Evolutionary conservation across 805 yeast species (phyloP), one percentile per base, ranked within the genome.

Genomic region (Dipodascopsis uninucleata): DNA sequence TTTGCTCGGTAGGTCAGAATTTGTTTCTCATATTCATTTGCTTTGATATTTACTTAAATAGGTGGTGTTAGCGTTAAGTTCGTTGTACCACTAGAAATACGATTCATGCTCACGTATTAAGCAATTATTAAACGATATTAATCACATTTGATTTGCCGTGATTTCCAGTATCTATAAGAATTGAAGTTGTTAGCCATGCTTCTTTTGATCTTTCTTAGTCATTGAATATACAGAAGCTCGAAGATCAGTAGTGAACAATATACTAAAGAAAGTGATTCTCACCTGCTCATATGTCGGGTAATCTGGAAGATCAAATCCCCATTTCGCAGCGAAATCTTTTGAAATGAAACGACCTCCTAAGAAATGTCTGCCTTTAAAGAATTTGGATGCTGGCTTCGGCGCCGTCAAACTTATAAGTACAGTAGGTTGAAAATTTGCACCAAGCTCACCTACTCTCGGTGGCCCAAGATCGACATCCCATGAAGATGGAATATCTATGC

Each of bases 401-500:
- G 96, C 97, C 0, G 97, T 89, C 38, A 93, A 68, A 39, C 95
- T 83, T 7, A 93, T 80, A 37, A 93, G 69, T 54, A 79, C 78
- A 4, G 73, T 64, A 0, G 97, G 95, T 21, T 69, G 69, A 44
- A 84, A 74, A 21, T 61, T 63, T 16, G 64, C 67, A 12, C 62
- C 50, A 14, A 69, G 59, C 0, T 62, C 66, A 8, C 67, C 64
- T 1, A 63, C 65, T 1, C 49, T 58, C 0, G 69, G 64, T 0
- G 93, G 95, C 0, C 98, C 98, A 5, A 73, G 59, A 59, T 93
- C 95, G 8, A 93, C 97, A 60, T 89, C 90, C 98, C 98, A 93
- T 0, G 97, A 96, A 1, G 95, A 84, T 0, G 98, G 98, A 36
- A 90, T 78, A 63, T 93, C 98, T 1, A 93, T 85, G 0, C 94